Evolutionary conservation across 73 alveolate species (phyloP).

Genomic region (Paramecium sexaurelia): DNA sequence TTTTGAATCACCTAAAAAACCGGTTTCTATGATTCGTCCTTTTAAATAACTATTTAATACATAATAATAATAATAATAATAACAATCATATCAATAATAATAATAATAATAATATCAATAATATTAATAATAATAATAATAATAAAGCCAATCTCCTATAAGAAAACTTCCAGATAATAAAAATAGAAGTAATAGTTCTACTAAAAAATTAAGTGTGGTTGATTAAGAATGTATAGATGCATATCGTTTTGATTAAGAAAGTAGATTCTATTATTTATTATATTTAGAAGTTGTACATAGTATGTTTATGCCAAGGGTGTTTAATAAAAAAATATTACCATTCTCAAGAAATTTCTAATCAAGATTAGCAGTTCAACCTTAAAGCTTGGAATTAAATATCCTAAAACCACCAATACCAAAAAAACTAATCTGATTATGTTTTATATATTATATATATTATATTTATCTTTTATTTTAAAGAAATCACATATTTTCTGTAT

Average conservation of each 20-base stretch:
- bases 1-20: constrained; percentile 12
- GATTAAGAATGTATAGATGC: background rate
- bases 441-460: background rate
- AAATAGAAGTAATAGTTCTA: background rate
- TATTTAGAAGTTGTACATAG: constrained; percentile 4
- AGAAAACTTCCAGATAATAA: background rate
- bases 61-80: background rate
- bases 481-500: background rate
- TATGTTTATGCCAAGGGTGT: constrained; percentile 47
- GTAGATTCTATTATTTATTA: background rate
- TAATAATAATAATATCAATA: too few species aligned
- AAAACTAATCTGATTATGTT: background rate
- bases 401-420: background rate
- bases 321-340: constrained; percentile 4
- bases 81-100: too few species aligned
- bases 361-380: background rate
- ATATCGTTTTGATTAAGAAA: constrained; percentile 5
- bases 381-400: background rate
- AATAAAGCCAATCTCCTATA: background rate
- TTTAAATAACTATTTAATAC: background rate
- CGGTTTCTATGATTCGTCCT: background rate
- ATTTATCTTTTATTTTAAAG: background rate
- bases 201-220: background rate
- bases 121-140: background rate
- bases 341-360: background rate